phyloP scores from a whole-genome alignment of 179 eudicot species.

The Camellia oleifera region DNA sequence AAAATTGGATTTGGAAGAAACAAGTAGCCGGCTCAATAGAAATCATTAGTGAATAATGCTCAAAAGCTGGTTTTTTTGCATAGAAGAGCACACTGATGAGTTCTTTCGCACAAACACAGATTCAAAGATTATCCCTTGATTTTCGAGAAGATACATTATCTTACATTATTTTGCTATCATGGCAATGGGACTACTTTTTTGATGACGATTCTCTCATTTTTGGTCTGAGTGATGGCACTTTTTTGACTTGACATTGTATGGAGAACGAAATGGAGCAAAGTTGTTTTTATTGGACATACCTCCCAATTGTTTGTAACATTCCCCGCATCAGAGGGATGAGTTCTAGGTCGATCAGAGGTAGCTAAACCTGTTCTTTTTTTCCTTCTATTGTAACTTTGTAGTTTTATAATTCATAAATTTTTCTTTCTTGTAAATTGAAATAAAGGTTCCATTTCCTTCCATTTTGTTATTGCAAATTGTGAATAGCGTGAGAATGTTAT shows the following conservation, averaged over 20 bases:
- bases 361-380: background rate
- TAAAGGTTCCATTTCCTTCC: constrained; percentile 8
- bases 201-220: background rate
- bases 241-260: background rate
- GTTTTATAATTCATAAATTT: background rate
- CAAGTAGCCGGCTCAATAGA: background rate
- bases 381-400: background rate
- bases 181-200: background rate
- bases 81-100: background rate
- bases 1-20: background rate
- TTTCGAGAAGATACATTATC: background rate
- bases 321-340: background rate
- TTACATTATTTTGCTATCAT: background rate
- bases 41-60: background rate
- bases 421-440: background rate
- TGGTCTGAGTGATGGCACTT: background rate
- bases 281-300: background rate
- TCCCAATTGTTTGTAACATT: background rate
- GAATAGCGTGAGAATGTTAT: background rate
- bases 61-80: background rate
- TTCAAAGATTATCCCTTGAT: background rate
- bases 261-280: background rate
- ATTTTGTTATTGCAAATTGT: background rate
- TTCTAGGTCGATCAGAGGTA: constrained; percentile 1
- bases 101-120: background rate